Evolutionary conservation across 306 rosid genomes (phyloP).

Genomic region (Sesbania bispinosa): DNA sequence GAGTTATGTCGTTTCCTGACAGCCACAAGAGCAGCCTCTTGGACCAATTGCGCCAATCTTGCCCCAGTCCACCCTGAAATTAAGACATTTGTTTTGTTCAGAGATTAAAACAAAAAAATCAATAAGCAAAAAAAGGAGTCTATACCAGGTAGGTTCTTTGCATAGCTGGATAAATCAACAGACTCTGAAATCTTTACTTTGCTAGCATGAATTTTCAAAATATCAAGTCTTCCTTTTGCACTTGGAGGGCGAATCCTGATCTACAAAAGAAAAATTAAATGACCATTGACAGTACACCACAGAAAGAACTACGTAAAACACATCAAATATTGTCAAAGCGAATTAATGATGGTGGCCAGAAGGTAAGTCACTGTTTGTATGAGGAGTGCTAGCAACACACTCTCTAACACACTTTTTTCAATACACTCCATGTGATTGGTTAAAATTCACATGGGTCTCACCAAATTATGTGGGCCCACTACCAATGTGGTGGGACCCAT

Average conservation of each 20-base stretch:
- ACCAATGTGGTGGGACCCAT: no score
- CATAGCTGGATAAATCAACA: slow-evolving; percentile 82
- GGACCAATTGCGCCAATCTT: slow-evolving; percentile 88
- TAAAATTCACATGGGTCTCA: no score
- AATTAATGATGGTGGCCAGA: neutral
- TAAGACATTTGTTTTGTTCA: slow-evolving; percentile 22
- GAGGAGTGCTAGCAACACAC: no score
- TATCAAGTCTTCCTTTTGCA: slow-evolving; percentile 83
- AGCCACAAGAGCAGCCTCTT: slow-evolving; percentile 99
- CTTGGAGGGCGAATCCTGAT: slow-evolving; percentile 83
- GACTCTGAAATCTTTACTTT: slow-evolving; percentile 92
- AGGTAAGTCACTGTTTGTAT: neutral
- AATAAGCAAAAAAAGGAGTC: slow-evolving; percentile 6
- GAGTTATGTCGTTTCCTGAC: slow-evolving; percentile 84
- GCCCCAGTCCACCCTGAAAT: slow-evolving; percentile 95
- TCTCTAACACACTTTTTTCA: no score
- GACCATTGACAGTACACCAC: slow-evolving; percentile 7
- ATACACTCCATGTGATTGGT: no score
- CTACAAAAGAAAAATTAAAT: slow-evolving; percentile 45
- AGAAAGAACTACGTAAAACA: slow-evolving; percentile 20
- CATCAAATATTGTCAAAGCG: slow-evolving; percentile 19
- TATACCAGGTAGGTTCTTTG: slow-evolving; percentile 89
- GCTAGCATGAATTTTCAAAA: slow-evolving; percentile 86
- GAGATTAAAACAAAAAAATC: slow-evolving; percentile 18
- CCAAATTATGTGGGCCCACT: no score